Evolutionary conservation across 208 protist species (phyloP).

Genomic region (Leishmania amazonensis): DNA sequence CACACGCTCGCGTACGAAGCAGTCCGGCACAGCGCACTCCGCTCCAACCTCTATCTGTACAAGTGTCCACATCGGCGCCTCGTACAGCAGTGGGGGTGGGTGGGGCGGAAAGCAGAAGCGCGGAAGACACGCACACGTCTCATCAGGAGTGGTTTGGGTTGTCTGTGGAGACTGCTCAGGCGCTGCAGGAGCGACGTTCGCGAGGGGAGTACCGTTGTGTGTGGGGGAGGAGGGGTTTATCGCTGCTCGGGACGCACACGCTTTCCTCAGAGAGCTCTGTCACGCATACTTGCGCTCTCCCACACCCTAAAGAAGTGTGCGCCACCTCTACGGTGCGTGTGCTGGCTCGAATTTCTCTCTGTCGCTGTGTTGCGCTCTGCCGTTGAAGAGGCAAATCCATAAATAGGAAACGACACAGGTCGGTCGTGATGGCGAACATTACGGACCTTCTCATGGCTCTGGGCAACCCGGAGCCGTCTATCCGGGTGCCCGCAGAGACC

Average conservation of each 20-base stretch:
- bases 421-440: conserved; percentile 48
- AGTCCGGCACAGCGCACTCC: not conserved
- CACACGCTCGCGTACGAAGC: not conserved
- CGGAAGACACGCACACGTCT: not conserved
- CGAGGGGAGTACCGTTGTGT: not conserved
- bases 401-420: not conserved
- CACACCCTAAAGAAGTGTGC: not conserved
- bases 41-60: not conserved
- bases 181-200: not conserved
- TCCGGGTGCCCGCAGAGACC: conserved; percentile 79
- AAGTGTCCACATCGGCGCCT: not conserved
- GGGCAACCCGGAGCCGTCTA: conserved; percentile 61
- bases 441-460: conserved; percentile 76
- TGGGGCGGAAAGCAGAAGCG: not conserved
- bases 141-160: not conserved
- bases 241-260: not conserved
- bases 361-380: not conserved
- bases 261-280: not conserved
- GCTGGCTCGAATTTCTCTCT: not conserved
- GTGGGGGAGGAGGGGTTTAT: too few relatives aligned
- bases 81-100: not conserved
- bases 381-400: not conserved
- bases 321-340: not conserved
- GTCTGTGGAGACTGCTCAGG: not conserved
- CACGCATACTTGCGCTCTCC: not conserved